Percentiles rank a stretch among this genome's conserved stretches.
These are phyloP conservation scores for Trichoderma sp. DNA, from an alignment of 2,329 filamentous ascomycete species.

Conservation along the genomic window DNA sequence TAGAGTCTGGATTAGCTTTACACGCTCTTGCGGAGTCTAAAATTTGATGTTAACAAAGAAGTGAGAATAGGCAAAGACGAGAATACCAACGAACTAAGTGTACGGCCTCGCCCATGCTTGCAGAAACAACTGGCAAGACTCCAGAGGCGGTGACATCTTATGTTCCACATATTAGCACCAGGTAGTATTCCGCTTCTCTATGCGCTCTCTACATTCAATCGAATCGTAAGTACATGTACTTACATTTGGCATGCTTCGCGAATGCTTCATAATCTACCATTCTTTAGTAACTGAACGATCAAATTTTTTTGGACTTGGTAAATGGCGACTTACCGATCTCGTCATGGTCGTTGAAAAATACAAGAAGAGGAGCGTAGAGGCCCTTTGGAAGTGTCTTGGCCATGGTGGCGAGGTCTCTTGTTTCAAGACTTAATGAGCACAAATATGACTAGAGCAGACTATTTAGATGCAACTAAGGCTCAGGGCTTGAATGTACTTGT, in stretches of 20 bases:
- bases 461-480: background rate
- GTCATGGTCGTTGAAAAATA: background rate
- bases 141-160: background rate
- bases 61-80: no score
- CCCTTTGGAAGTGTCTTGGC: background rate
- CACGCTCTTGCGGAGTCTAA: background rate
- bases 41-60: background rate
- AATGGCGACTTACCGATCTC: background rate
- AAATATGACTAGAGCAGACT: no score
- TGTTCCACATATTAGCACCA: background rate
- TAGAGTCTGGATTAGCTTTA: background rate
- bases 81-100: background rate
- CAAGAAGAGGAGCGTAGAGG: background rate
- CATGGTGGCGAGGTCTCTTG: background rate
- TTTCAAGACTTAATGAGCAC: background rate
- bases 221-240: background rate
- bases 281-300: background rate
- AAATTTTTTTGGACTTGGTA: background rate
- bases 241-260: constrained; percentile 5
- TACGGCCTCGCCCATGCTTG: constrained; percentile 14
- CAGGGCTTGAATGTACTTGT: no score
- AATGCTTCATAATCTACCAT: background rate
- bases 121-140: constrained; percentile 4
- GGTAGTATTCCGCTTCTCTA: background rate
- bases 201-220: background rate